Base-by-base conservation (phyloP, 2,329 filamentous ascomycete genomes). In the Aspergillus phoenicis region DNA sequence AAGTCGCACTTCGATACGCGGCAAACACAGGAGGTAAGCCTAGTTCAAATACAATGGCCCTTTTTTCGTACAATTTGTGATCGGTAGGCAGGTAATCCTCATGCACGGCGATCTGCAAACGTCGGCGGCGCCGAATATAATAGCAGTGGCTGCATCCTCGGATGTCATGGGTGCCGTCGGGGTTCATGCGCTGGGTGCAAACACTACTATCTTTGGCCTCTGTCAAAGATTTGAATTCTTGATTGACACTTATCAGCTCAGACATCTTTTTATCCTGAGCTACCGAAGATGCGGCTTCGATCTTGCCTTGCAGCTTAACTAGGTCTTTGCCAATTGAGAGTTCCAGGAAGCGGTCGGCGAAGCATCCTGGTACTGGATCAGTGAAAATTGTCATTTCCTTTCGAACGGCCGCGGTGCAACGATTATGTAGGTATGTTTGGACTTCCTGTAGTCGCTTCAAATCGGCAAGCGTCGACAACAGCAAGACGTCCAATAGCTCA, bases 31-130 rank as follows among this genome's bases (percentile, higher is more conserved):
- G 33, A 0, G 85, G 85, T 22, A 77, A 74, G 0, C 57, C 62
- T 1, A 87, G 70, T 62, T 88, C 85, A 54, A 87, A 85, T 0
- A 87, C 63, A 0, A 84, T 71, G 0, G 75, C 76, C 33, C 81
- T 80, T n/a, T 73, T 74, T 8, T 76, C 65, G 2, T 70, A 20
- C 13, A 36, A 22, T 8, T 62, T 61, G 0, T 54, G 41, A 2
- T 52, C 48, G 22, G 13, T 8, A 2, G 84, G 84, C 0, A 87
- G 72, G 1, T 79, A 82, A 55, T 82, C 74, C 64, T 87, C 85
- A 45, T 83, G 78, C 2, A 82, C 69, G 1, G 62, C 8, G 20
- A 87, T 85, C 10, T 61, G 67, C 17, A 86, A 75, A 1, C 71
- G 67, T 1, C 73, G 76, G 0, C 76, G 72, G 22, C 68, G 30